Conservation (phyloP, 495 filamentous ascomycete genomes). For the Cercophora newfieldiana region DNA sequence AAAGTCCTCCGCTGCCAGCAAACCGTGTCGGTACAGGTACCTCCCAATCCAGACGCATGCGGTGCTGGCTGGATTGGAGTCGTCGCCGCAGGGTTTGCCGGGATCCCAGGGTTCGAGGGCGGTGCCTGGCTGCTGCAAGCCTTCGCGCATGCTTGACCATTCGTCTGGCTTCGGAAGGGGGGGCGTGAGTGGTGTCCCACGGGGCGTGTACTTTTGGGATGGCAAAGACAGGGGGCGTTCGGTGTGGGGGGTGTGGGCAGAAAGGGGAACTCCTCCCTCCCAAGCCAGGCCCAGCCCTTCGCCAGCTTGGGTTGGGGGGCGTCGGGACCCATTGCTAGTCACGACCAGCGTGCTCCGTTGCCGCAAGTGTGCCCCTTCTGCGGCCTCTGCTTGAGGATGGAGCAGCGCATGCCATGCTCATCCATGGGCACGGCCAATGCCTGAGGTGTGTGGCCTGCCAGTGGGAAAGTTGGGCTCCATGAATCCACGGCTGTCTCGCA, state of each 20-base stretch:
- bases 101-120: slow-evolving; percentile 11
- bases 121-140: slow-evolving; percentile 16
- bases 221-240: background rate
- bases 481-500: slow-evolving; percentile 10
- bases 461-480: background rate
- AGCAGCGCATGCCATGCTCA: slow-evolving; percentile 3
- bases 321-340: slow-evolving; percentile 2
- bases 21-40: background rate
- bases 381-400: background rate
- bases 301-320: background rate
- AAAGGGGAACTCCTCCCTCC: background rate
- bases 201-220: slow-evolving; percentile 11
- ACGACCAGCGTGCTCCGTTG: slow-evolving; percentile 1
- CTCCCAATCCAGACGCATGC: background rate
- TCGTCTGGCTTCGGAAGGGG: background rate
- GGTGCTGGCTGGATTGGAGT: slow-evolving; percentile 1
- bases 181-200: background rate
- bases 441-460: background rate
- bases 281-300: background rate
- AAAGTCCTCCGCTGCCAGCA: background rate
- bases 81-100: background rate
- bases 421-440: slow-evolving; percentile 1
- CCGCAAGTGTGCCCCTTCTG: slow-evolving; percentile 5
- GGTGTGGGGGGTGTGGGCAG: slow-evolving; percentile 5
- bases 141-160: slow-evolving; percentile 2